Percentiles rank a stretch among this genome's conserved stretches.
These are phyloP conservation scores for Penicillium sp. DNA, from an alignment of 2,329 filamentous ascomycete genomes.

Conservation along the genomic window DNA sequence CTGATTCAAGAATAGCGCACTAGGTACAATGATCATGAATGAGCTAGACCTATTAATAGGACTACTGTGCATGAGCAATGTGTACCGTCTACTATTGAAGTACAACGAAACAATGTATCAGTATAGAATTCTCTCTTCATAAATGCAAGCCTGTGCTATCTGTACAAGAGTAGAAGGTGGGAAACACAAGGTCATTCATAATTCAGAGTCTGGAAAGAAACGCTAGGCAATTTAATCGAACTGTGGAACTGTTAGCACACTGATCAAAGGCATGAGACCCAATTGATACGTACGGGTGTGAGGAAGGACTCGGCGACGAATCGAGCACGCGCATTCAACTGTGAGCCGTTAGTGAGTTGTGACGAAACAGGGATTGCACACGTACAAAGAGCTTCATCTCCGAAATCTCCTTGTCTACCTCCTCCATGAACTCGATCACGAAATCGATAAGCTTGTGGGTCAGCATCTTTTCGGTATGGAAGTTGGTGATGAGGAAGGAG, in stretches of 20 bases:
- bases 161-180: slow-evolving; percentile 22
- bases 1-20: too few relatives aligned
- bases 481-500: slow-evolving; percentile 97
- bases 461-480: slow-evolving; percentile 97
- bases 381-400: slow-evolving; percentile 99
- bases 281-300: slow-evolving; percentile 68
- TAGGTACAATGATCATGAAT: too few relatives aligned
- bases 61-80: too few relatives aligned
- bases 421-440: slow-evolving; percentile 99
- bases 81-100: too few relatives aligned
- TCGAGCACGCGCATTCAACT: slow-evolving; percentile 95
- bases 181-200: slow-evolving; percentile 20
- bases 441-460: slow-evolving; percentile 99
- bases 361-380: background rate
- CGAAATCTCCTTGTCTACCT: slow-evolving; percentile 99
- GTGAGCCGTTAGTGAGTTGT: slow-evolving; percentile 5
- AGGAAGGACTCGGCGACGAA: slow-evolving; percentile 98
- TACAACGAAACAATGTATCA: slow-evolving; percentile 7
- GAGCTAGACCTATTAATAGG: too few relatives aligned
- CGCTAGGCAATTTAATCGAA: slow-evolving; percentile 33
- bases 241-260: slow-evolving; percentile 17
- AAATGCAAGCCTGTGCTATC: slow-evolving; percentile 27
- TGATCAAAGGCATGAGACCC: background rate
- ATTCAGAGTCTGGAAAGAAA: slow-evolving; percentile 20
- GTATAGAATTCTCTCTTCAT: slow-evolving; percentile 12